Conservation (phyloP, 2,329 filamentous ascomycete genomes). For the Colletotrichum sublineola region DNA sequence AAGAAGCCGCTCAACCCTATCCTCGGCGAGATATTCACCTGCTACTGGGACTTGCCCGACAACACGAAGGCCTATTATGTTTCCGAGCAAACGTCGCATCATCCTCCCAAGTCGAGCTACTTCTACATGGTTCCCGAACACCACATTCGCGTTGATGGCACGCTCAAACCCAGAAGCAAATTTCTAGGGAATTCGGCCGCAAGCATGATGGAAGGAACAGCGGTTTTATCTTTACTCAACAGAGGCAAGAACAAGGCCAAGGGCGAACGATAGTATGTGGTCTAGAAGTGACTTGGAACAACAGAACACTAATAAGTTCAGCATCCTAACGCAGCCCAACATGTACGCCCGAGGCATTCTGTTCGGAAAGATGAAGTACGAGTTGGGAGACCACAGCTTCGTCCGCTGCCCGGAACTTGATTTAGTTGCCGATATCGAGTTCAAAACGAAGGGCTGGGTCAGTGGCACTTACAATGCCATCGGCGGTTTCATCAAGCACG, state of each 20-base stretch:
- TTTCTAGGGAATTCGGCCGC: conserved; percentile 98
- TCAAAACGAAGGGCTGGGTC: conserved; percentile 99
- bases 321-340: conserved; percentile 95
- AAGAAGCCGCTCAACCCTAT: conserved; percentile 99
- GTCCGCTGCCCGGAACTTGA: conserved; percentile 91
- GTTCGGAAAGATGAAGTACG: conserved; percentile 99
- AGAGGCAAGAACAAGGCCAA: conserved; percentile 73
- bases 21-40: conserved; percentile 92
- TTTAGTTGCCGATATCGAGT: conserved; percentile 91
- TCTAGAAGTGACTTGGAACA: neutral
- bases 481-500: conserved; percentile 89
- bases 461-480: conserved; percentile 97
- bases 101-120: conserved; percentile 98
- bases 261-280: conserved; percentile 87
- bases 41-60: conserved; percentile 94
- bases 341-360: conserved; percentile 98
- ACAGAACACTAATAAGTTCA: conserved; percentile 53
- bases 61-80: conserved; percentile 93
- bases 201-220: conserved; percentile 98
- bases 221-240: conserved; percentile 86
- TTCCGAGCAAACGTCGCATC: conserved; percentile 96
- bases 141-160: conserved; percentile 94
- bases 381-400: conserved; percentile 95
- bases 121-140: conserved; percentile 98
- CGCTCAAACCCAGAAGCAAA: conserved; percentile 92